Conservation (phyloP, 495 filamentous ascomycete genomes). For the Xylaria nigripes region DNA sequence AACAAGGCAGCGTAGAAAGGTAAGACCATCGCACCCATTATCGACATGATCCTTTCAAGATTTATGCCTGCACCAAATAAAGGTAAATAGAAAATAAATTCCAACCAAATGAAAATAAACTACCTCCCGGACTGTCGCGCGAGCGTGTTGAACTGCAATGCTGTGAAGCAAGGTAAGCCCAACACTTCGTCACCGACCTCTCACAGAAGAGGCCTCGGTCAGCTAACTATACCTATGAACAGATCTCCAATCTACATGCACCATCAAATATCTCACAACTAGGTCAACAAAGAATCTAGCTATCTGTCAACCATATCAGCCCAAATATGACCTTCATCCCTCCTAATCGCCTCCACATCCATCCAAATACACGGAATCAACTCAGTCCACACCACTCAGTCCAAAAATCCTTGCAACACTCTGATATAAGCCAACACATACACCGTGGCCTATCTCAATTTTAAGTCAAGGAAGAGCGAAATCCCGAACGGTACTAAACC, state of each 20-base stretch:
- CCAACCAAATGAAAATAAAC: background rate
- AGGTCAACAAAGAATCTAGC: background rate
- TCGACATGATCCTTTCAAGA: background rate
- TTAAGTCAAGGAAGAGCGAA: conserved; percentile 28
- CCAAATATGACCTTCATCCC: background rate
- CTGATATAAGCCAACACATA: conserved; percentile 25
- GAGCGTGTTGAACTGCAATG: background rate
- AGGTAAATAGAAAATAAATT: background rate
- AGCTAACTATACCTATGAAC: background rate
- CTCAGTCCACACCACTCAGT: background rate
- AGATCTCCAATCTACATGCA: background rate
- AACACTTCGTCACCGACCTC: background rate
- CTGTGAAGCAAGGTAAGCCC: background rate
- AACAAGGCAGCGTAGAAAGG: background rate
- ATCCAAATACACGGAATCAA: background rate
- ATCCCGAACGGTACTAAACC: background rate
- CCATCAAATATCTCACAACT: background rate
- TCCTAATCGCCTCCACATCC: too few relatives aligned
- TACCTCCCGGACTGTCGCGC: background rate
- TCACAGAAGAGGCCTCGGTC: background rate
- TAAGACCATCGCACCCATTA: background rate
- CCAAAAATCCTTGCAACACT: conserved; percentile 26
- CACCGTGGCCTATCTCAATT: conserved; percentile 28
- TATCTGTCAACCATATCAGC: background rate
- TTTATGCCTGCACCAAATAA: background rate